Evolutionary conservation across 768 basidiomycete genomes (phyloP).

Genomic region (Tylopilus subfusipes): DNA sequence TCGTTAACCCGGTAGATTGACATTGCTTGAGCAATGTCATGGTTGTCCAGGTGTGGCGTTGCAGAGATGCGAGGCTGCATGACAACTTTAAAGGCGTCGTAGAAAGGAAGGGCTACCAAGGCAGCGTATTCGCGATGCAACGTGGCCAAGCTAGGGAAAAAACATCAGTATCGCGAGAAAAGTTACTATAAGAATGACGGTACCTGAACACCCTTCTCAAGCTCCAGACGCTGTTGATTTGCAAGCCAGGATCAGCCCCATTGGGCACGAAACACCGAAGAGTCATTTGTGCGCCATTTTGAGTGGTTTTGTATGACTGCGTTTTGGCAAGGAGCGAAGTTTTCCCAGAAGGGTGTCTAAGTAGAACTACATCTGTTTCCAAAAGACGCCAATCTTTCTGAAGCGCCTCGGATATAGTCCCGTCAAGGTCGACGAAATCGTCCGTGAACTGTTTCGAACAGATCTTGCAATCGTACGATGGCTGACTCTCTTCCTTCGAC

Average conservation of each 20-base stretch:
- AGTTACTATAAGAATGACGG: neutral
- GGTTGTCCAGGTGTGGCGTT: constrained; percentile 40
- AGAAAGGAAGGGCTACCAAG: constrained; percentile 75
- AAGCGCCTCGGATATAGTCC: constrained; percentile 54
- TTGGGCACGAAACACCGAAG: constrained; percentile 51
- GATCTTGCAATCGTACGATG: constrained; percentile 60
- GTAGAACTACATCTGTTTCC: constrained; percentile 84
- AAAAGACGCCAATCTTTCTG: constrained; percentile 69
- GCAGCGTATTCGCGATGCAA: constrained; percentile 91
- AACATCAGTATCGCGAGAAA: constrained; percentile 4
- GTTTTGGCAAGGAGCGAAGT: constrained; percentile 71
- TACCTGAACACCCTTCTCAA: constrained; percentile 83
- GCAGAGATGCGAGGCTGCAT: constrained; percentile 61
- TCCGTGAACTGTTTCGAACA: constrained; percentile 68
- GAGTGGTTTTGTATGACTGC: constrained; percentile 41
- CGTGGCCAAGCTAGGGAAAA: constrained; percentile 69
- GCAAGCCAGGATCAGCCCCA: constrained; percentile 56
- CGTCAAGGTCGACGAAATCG: constrained; percentile 79
- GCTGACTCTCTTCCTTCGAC: constrained; percentile 63
- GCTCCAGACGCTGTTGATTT: constrained; percentile 64
- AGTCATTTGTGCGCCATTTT: constrained; percentile 50
- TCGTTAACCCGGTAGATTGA: constrained; percentile 74
- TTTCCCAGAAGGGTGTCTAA: constrained; percentile 55
- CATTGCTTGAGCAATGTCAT: constrained; percentile 67
- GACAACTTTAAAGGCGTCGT: constrained; percentile 71